Evolutionary conservation across 139 green algal species (phyloP), one percentile per base, ranked within the genome.

Genomic region (Chlorella vulgaris): DNA sequence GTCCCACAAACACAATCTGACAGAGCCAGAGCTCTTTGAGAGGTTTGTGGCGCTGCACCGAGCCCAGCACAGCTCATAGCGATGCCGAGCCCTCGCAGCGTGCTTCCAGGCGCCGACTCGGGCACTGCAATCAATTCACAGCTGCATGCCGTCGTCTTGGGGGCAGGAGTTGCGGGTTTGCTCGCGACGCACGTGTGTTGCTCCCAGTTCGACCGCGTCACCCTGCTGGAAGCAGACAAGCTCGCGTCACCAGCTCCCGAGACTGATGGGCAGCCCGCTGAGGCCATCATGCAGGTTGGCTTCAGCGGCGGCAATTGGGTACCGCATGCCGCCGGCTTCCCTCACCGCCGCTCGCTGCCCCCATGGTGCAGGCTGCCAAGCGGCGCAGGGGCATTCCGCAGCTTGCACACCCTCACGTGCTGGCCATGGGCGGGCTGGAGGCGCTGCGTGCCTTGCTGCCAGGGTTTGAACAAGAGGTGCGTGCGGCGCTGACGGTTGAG

Each of bases 361-460:
- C 2, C 62, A 35, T 5, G 1, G 31, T 66, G 10, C 70, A 85
- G 80, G 76, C 7, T 13, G 53, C 60, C 33, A 60, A 55, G 63
- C n/a, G 29, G 2, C 50, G 61, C 21, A 21, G 21, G 13, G 81
- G 81, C 50, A 60, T 86, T 3, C 81, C 73, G 5, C 81, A 86
- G 71, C 60, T 67, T 15, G 35, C 21, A 13, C 81, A 86, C 21
- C 81, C 73, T 5, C 81, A 86, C 62, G 62, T 69, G 1, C 61
- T 86, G 4, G 63, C 42, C 22, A 69, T 53, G 55, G 81, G 81
- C 24, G 69, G 55, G 5, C 70, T 82, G 18, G 29, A 75, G 5
- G 81, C 81, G 31, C 36, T 86, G 18, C 73, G 82, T 31, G 21
- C 29, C 10, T 26, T 86, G 73, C 60, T 86, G 71, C 81, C 81